Evolutionary conservation across 345 rosid genomes (phyloP), one percentile per base, ranked within the genome.

Genomic region (Aethionema arabicum): DNA sequence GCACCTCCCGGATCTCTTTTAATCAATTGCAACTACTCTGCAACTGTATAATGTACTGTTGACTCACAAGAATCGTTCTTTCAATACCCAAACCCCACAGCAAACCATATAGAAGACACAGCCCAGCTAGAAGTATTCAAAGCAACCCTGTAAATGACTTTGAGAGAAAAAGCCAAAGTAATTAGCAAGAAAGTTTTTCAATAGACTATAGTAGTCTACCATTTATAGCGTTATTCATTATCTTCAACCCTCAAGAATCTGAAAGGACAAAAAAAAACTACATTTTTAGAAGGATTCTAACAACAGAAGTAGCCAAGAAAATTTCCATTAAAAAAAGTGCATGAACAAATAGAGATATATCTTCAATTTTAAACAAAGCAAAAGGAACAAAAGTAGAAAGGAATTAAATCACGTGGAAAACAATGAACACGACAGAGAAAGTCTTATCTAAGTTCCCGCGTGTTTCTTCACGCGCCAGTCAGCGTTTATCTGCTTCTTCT

Each of bases 391-490:
- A 12, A 42, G 27, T 21, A 21, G 12, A 42, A 9, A 29, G 21
- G 16, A 32, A 14, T 27, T 2, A 3, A 36, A 51, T 45, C 72
- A 68, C 72, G 54, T 68, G 72, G 72, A 68, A 68, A 59, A 68
- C 66, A 68, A 59, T 60, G 30, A 66, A 32, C 64, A 39, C 15
- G 56, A 39, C 32, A 66, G 16, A 13, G 0, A 21, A 54, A 5
- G 38, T 59, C 41, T 52, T 47, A 59, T 41, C 11, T 21, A 21
- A 21, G 2, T 59, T 30, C 54, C 66, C 66, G 66, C 72, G 66
- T 68, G 0, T 5, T 29, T 60, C 11, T 60, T 15, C 47, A 68
- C 62, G 62, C 73, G 67, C 67, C 13, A 46, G 48, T 68, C 61
- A 68, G 66, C 72, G 42, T 14, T 51, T 41, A 33, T 52, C 61